A percentile compares a stretch with the other conserved stretches of the same genome.
phyloP scores from a whole-genome alignment of 768 basidiomycete species.

The Kwoniella dendrophila region DNA sequence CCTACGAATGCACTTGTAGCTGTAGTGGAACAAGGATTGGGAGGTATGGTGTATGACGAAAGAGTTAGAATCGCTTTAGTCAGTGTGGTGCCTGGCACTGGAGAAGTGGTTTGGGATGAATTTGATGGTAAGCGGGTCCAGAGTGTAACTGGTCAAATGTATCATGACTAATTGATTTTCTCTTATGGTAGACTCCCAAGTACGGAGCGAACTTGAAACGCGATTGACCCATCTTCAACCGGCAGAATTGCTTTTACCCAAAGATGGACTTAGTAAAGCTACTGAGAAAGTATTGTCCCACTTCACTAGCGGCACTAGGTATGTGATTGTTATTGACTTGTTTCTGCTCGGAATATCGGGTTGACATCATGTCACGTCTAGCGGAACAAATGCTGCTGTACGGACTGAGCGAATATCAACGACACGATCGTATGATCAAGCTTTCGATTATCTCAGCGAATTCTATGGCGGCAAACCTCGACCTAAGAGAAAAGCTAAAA shows the following conservation, averaged over 20 bases:
- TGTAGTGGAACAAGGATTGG: conserved; percentile 65
- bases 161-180: background rate
- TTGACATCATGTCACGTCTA: no score
- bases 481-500: conserved; percentile 6
- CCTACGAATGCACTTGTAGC: conserved; percentile 73
- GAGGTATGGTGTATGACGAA: conserved; percentile 60
- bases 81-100: conserved; percentile 79
- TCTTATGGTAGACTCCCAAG: conserved; percentile 65
- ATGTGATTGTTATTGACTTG: conserved; percentile 17
- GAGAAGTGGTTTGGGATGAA: conserved; percentile 91
- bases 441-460: conserved; percentile 61
- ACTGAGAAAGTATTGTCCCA: conserved; percentile 76
- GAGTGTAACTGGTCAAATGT: background rate
- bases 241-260: conserved; percentile 73
- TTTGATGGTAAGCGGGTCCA: conserved; percentile 70
- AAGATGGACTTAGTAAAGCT: conserved; percentile 64
- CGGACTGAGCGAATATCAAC: conserved; percentile 68
- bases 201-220: conserved; percentile 89
- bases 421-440: conserved; percentile 66
- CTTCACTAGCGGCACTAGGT: conserved; percentile 64
- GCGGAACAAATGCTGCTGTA: conserved; percentile 41
- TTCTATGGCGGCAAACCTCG: conserved; percentile 31
- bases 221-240: conserved; percentile 82
- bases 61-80: conserved; percentile 69
- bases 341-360: no score